These are phyloP conservation scores for Gonium pectorale DNA, from an alignment of 139 green algal genomes.

Conservation along the genomic window DNA sequence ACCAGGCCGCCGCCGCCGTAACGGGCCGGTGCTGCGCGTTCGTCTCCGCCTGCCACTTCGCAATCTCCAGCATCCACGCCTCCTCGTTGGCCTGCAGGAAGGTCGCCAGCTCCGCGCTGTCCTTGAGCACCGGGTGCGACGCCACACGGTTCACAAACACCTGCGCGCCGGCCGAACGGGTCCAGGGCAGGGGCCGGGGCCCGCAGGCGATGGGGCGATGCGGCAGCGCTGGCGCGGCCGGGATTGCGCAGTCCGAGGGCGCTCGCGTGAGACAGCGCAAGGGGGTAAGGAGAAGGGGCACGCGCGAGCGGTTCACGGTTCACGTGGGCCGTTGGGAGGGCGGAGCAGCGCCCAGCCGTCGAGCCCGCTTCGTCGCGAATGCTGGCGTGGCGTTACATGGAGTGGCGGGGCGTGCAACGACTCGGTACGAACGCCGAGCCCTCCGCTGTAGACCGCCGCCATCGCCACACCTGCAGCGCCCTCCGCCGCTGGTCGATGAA, in stretches of 20 bases:
- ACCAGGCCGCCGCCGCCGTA: slow-evolving; percentile 62
- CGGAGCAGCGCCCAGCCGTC: too few relatives aligned
- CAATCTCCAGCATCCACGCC: slow-evolving; percentile 83
- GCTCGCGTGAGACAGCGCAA: too few relatives aligned
- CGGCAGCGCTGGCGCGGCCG: too few relatives aligned
- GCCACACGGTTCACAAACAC: slow-evolving; percentile 83
- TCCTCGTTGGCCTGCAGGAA: slow-evolving; percentile 80
- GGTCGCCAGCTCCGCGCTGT: slow-evolving; percentile 70
- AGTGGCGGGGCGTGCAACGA: background rate
- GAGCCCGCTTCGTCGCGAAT: too few relatives aligned
- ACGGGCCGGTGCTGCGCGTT: slow-evolving; percentile 55
- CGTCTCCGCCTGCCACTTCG: slow-evolving; percentile 64
- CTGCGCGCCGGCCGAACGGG: too few relatives aligned
- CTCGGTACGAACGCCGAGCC: too few relatives aligned
- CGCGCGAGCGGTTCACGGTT: too few relatives aligned
- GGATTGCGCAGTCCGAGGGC: too few relatives aligned
- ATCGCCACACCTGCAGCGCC: slow-evolving; percentile 72
- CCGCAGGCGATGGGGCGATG: background rate
- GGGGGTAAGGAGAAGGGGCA: too few relatives aligned
- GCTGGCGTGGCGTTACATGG: too few relatives aligned
- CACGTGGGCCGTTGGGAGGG: too few relatives aligned
- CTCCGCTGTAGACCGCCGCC: background rate
- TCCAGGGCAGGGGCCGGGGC: too few relatives aligned
- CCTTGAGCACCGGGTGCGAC: slow-evolving; percentile 80
- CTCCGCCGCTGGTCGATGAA: slow-evolving; percentile 92